Percentiles rank a stretch among this genome's conserved stretches.
Evolutionary conservation across 225 moss, liverwort and hornwort genomes (phyloP).

Genomic region (Neckera pumila): DNA sequence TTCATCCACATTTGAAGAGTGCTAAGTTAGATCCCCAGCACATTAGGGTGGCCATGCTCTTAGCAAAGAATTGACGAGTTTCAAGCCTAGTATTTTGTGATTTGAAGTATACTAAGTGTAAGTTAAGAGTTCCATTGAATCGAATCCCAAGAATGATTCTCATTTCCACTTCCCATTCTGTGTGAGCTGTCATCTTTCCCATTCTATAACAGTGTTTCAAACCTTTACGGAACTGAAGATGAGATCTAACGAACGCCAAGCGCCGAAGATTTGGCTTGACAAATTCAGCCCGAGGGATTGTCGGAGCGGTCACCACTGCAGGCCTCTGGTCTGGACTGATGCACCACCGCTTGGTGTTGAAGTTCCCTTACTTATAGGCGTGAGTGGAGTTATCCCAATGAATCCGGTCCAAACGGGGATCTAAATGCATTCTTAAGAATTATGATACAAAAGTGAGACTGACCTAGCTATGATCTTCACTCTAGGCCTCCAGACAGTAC

Average conservation of each 20-base stretch:
- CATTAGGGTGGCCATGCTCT: background rate
- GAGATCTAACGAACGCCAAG: background rate
- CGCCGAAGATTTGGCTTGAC: background rate
- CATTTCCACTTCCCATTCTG: background rate
- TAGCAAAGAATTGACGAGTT: background rate
- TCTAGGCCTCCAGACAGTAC: background rate
- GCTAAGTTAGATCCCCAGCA: fast-evolving
- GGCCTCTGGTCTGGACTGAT: no score
- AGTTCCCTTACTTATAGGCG: background rate
- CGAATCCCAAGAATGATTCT: background rate
- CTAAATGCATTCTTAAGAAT: background rate
- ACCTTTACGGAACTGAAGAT: background rate
- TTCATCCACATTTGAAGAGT: background rate
- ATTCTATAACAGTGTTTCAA: background rate
- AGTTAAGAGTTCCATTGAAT: no score
- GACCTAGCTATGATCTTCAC: no score
- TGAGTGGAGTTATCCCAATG: background rate
- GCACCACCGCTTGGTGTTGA: no score
- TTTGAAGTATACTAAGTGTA: background rate
- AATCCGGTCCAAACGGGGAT: background rate
- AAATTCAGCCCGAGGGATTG: background rate
- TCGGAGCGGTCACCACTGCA: background rate
- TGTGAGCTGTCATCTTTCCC: background rate
- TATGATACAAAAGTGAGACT: background rate
- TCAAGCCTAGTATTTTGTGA: background rate